A percentile compares a stretch with the other conserved stretches of the same genome.
Conservation (phyloP, 176 grass and related monocot species). For the Canna indica region DNA sequence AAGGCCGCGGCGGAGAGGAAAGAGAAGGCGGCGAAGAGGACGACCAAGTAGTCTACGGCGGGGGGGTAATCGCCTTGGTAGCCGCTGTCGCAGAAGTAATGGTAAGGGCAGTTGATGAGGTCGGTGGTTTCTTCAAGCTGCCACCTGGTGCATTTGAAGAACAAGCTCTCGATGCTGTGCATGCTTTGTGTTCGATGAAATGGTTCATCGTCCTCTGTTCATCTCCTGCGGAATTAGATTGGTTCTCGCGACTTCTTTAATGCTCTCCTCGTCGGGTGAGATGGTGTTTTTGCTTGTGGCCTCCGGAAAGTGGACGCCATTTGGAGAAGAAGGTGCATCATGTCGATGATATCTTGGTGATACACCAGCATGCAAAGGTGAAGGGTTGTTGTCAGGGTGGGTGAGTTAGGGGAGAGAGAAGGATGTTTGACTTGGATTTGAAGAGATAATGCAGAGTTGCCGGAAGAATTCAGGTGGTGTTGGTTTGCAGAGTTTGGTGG, state of each 20-base stretch:
- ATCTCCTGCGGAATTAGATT: no score
- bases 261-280: not conserved
- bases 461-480: not conserved
- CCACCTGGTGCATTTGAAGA: conserved; percentile 95
- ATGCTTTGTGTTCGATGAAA: not conserved
- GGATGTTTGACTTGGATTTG: not conserved
- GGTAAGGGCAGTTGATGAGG: conserved; percentile 82
- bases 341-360: not conserved
- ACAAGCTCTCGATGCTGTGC: conserved; percentile 35
- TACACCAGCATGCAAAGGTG: not conserved
- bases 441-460: not conserved
- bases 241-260: not conserved
- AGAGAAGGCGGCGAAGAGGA: conserved; percentile 54
- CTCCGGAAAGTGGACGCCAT: not conserved
- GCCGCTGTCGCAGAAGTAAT: conserved; percentile 96
- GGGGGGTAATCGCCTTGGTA: conserved; percentile 65
- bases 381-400: not conserved
- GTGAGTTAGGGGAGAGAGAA: not conserved
- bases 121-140: conserved; percentile 92
- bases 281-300: not conserved
- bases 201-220: not conserved
- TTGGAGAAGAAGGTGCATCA: not conserved
- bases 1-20: conserved; percentile 60
- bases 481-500: not conserved
- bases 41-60: conserved; percentile 39